Conservation (phyloP, 352 stramenopile genomes). For the Peronosclerospora sorghi region DNA sequence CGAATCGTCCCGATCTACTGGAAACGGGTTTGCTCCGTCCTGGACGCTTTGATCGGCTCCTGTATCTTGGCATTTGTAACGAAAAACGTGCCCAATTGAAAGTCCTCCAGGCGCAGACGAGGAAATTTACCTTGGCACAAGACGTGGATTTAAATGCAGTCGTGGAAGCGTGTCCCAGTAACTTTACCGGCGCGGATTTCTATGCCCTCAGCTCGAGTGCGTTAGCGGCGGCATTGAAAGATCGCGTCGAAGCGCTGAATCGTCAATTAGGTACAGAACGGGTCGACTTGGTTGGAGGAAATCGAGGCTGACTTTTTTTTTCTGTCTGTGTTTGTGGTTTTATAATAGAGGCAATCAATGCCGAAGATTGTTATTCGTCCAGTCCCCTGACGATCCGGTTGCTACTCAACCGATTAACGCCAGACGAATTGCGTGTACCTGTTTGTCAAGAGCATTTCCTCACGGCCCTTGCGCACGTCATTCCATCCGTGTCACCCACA, state of each 20-base stretch:
- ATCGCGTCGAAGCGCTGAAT: conserved; percentile 56
- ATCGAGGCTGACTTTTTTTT: conserved; percentile 5
- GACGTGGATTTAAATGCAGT: conserved; percentile 54
- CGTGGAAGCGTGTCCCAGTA: conserved; percentile 46
- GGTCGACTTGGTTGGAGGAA: background rate
- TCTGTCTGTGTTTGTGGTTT: conserved; percentile 3
- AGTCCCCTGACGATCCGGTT: conserved; percentile 57
- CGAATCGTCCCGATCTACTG: conserved; percentile 94
- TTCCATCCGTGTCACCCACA: conserved; percentile 76
- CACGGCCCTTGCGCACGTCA: conserved; percentile 39
- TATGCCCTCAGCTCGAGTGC: conserved; percentile 76
- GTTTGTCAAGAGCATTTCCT: conserved; percentile 53
- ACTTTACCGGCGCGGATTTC: conserved; percentile 79
- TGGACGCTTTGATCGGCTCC: conserved; percentile 78
- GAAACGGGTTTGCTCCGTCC: conserved; percentile 90
- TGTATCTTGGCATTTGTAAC: conserved; percentile 78
- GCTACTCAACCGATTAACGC: conserved; percentile 47
- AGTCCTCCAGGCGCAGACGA: conserved; percentile 74
- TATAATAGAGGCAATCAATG: conserved; percentile 47
- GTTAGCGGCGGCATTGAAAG: conserved; percentile 64
- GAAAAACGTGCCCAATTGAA: conserved; percentile 64
- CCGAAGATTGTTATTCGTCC: conserved; percentile 71
- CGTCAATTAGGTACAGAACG: conserved; percentile 35
- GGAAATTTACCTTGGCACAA: conserved; percentile 57
- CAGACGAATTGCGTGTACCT: conserved; percentile 48